Conservation (phyloP, 2,329 filamentous ascomycete species). For the Pseudogymnoascus sp. region DNA sequence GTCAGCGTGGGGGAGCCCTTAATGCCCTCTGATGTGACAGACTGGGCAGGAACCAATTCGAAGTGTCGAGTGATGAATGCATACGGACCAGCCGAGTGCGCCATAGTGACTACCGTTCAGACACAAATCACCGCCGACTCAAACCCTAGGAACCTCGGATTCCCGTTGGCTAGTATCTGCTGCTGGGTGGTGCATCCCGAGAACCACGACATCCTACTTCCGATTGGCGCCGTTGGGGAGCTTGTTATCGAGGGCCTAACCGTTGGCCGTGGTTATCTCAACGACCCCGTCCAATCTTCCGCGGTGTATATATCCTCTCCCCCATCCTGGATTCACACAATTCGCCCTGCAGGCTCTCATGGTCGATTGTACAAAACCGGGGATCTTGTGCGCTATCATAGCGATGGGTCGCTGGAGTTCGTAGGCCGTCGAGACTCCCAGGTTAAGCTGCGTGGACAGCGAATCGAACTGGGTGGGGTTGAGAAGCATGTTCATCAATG, state of each 20-base stretch:
- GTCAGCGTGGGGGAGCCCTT: conserved; percentile 86
- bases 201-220: neutral
- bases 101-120: conserved; percentile 24
- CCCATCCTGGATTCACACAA: neutral
- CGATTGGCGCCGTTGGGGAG: conserved; percentile 6
- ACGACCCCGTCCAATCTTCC: conserved; percentile 48
- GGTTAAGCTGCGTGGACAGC: conserved; percentile 40
- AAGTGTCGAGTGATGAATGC: conserved; percentile 32
- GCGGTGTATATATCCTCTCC: conserved; percentile 43
- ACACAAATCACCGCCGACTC: conserved; percentile 20
- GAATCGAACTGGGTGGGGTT: conserved; percentile 19
- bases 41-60: conserved; percentile 27
- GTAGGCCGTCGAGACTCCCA: conserved; percentile 56
- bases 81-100: conserved; percentile 76
- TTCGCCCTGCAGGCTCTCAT: conserved; percentile 8
- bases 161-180: neutral
- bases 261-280: conserved; percentile 53
- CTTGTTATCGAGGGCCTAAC: conserved; percentile 36
- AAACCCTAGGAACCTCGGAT: conserved; percentile 25
- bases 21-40: conserved; percentile 42
- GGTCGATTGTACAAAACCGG: conserved; percentile 50
- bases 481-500: conserved; percentile 10
- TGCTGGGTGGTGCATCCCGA: conserved; percentile 30
- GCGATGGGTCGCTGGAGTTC: conserved; percentile 44
- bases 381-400: conserved; percentile 47